Base-by-base conservation (phyloP, 768 basidiomycete species). In the Psilocybe azurescens region DNA sequence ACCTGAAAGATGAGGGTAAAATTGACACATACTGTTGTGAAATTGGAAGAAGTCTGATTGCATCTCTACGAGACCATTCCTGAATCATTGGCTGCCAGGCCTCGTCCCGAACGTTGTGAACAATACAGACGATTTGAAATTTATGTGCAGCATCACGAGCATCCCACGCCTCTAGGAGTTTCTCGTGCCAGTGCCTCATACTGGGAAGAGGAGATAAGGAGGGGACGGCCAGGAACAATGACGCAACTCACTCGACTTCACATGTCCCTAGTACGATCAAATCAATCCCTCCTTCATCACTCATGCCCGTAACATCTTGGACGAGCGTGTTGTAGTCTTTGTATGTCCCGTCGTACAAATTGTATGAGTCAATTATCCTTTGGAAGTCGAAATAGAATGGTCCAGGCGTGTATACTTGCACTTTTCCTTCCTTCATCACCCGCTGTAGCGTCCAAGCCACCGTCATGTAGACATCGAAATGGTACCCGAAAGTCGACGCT, bases 401-500 rank as follows among this genome's bases (percentile, higher is more conserved):
- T 16, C 20, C 29, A 18, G 52, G 44, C 5, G 44, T 46, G 30
- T 59, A 59, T 9, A 59, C 58, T 20, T 51, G 36, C 3, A 59
- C 28, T 20, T 53, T 52, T 4, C 50, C 58, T n/a, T 38, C 50
- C 28, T 46, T 41, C 51, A 52, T 59, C 29, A 59, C 33, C 13
- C 58, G 58, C 20, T 59, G 58, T 3, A 59, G 50, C 11, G 58
- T 59, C 58, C 58, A 59, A n/a, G 20, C 59, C 5, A 60, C 59
- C 9, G 52, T 50, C 59, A 60, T 60, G 33, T 60, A 55, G 7
- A 60, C 59, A 28, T 60, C 59, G 52, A 60, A 59, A 49, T 56
- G 53, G 46, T 55, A 55, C 10, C 55, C 53, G 39, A 58, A 54
- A 16, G 16, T 41, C 47, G 56, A 61, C 16, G 61, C 58, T 6